Conservation (phyloP, 345 rosid species). For the Heritiera littoralis region DNA sequence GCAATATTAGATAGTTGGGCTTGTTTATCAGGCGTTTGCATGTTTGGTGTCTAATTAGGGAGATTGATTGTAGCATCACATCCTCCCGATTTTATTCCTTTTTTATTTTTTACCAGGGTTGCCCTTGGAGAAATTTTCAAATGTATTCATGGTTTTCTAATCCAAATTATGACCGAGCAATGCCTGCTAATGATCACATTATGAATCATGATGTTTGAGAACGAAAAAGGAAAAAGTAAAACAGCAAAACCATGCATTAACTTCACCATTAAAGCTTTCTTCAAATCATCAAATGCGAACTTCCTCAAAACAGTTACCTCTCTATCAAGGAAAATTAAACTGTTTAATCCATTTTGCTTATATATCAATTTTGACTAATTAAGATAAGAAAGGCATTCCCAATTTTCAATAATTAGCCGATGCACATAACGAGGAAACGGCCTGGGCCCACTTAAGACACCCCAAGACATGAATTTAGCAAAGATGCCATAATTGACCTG, state of each 20-base stretch:
- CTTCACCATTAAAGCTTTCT: background rate
- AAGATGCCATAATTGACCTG: background rate
- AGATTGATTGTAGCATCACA: no score
- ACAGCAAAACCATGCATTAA: no score
- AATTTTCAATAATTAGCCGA: background rate
- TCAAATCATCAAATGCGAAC: background rate
- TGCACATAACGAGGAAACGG: no score
- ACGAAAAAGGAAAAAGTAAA: no score
- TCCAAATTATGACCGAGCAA: slow-evolving; percentile 16
- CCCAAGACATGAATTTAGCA: background rate
- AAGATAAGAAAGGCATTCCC: background rate
- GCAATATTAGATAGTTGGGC: background rate
- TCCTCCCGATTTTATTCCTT: no score
- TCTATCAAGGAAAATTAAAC: no score
- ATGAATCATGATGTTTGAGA: background rate
- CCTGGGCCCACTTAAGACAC: no score
- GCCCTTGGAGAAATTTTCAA: slow-evolving; percentile 14
- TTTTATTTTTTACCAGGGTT: background rate
- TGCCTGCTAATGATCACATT: slow-evolving; percentile 32
- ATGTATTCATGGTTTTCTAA: background rate
- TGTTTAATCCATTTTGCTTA: background rate
- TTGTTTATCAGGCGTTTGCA: slow-evolving; percentile 25
- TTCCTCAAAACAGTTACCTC: background rate
- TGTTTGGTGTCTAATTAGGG: background rate
- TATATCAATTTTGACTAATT: background rate